These are phyloP conservation scores for Xylariales sp. DNA, from an alignment of 2,329 filamentous ascomycete genomes.

Conservation along the genomic window DNA sequence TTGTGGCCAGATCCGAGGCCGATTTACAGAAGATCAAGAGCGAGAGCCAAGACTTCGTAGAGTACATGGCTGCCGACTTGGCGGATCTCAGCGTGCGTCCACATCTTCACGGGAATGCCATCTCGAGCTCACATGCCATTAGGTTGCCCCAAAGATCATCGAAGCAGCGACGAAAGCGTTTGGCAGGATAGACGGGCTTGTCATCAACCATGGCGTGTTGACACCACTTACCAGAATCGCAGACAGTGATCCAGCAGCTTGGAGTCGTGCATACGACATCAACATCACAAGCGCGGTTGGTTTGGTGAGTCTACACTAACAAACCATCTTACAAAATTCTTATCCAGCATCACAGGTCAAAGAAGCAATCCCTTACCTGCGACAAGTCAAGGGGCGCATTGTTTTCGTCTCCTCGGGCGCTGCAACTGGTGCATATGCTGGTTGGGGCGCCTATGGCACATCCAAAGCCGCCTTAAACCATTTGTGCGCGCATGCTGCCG, in stretches of 20 bases:
- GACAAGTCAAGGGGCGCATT: slow-evolving; percentile 64
- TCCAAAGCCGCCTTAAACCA: slow-evolving; percentile 84
- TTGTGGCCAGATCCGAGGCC: slow-evolving; percentile 50
- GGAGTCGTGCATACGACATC: slow-evolving; percentile 71
- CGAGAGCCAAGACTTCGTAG: slow-evolving; percentile 49
- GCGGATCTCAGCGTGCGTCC: slow-evolving; percentile 44
- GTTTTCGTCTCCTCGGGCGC: slow-evolving; percentile 81
- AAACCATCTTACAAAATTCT: neutral
- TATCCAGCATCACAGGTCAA: slow-evolving; percentile 37
- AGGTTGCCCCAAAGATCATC: slow-evolving; percentile 59
- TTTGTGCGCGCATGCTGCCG: slow-evolving; percentile 65
- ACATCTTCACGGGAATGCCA: neutral
- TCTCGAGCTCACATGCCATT: neutral
- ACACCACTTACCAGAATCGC: slow-evolving; percentile 69
- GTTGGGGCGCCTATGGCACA: slow-evolving; percentile 79
- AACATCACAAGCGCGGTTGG: slow-evolving; percentile 84
- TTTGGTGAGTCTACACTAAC: slow-evolving; percentile 54
- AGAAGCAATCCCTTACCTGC: slow-evolving; percentile 65
- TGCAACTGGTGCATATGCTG: slow-evolving; percentile 57
- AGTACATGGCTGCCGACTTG: slow-evolving; percentile 52
- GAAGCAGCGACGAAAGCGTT: slow-evolving; percentile 63
- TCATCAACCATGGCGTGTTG: slow-evolving; percentile 84
- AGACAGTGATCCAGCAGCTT: slow-evolving; percentile 65
- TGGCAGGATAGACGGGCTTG: slow-evolving; percentile 70
- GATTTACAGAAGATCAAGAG: slow-evolving; percentile 46